Percentiles rank a stretch among this genome's conserved stretches.
Conservation (phyloP, 768 basidiomycete genomes). For the Brasilioporus rufonigricans region DNA sequence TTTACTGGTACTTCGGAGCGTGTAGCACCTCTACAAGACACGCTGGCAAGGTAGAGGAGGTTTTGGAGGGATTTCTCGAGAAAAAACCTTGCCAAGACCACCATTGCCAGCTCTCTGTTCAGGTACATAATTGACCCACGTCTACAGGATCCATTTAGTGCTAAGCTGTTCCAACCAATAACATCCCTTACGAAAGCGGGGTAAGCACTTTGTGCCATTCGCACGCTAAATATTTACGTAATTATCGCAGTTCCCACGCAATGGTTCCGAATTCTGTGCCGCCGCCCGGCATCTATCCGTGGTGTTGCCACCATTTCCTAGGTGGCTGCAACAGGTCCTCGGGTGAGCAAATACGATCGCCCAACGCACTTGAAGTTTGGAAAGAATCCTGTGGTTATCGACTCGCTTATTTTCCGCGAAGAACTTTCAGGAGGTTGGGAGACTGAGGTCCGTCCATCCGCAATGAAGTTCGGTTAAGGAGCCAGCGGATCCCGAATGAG, state of each 20-base stretch:
- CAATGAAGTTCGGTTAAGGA: conserved; percentile 19
- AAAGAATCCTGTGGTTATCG: neutral
- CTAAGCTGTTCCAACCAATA: conserved; percentile 4
- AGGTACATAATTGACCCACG: neutral
- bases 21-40: neutral
- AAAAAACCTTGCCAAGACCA: conserved; percentile 1
- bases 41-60: neutral
- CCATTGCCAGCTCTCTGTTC: neutral
- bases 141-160: conserved; percentile 3
- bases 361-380: neutral
- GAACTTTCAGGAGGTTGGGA: conserved; percentile 14
- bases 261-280: neutral
- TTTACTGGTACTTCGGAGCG: neutral
- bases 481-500: conserved; percentile 9
- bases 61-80: neutral
- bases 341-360: neutral
- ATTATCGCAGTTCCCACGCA: neutral
- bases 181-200: conserved; percentile 19
- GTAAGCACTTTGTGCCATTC: conserved; percentile 25
- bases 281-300: neutral
- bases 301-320: neutral
- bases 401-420: conserved; percentile 7
- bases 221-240: neutral
- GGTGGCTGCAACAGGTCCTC: neutral
- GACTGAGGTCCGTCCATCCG: conserved; percentile 17